Evolutionary conservation across 2,329 filamentous ascomycete species (phyloP).

Genomic region (Ilyonectria destructans): DNA sequence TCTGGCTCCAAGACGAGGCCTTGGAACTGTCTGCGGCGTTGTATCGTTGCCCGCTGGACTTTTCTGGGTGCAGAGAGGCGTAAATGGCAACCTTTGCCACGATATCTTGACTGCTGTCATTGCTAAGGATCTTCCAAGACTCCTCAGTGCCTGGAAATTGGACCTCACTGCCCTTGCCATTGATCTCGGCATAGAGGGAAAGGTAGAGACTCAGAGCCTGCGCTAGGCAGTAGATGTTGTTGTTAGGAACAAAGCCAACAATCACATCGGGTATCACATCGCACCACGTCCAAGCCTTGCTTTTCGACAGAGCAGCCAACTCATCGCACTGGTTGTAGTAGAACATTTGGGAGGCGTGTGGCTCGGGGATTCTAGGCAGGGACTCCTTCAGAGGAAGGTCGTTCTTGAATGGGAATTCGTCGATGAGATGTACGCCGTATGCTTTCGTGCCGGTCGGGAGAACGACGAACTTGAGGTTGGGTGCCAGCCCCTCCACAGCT

Average conservation of each 20-base stretch:
- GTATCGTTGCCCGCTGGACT: conserved; percentile 56
- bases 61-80: conserved; percentile 59
- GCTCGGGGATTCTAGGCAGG: conserved; percentile 59
- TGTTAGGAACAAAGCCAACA: conserved; percentile 61
- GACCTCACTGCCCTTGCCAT: conserved; percentile 55
- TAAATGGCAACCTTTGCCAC: conserved; percentile 60
- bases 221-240: conserved; percentile 61
- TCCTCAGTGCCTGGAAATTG: conserved; percentile 56
- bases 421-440: conserved; percentile 53
- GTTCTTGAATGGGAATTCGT: conserved; percentile 49
- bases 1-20: conserved; percentile 57
- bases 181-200: conserved; percentile 53
- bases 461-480: conserved; percentile 58
- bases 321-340: conserved; percentile 64
- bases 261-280: conserved; percentile 63
- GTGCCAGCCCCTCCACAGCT: conserved; percentile 56
- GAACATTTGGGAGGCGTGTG: conserved; percentile 61
- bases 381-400: conserved; percentile 58
- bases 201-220: conserved; percentile 59
- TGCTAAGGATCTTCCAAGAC: conserved; percentile 54
- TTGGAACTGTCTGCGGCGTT: conserved; percentile 60
- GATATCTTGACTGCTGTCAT: conserved; percentile 56
- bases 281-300: conserved; percentile 61
- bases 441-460: conserved; percentile 61
- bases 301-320: conserved; percentile 53